A percentile compares a stretch with the other conserved stretches of the same genome.
These are phyloP conservation scores for Smallanthus sonchifolius DNA, from an alignment of 129 eudicot genomes.

Conservation along the genomic window DNA sequence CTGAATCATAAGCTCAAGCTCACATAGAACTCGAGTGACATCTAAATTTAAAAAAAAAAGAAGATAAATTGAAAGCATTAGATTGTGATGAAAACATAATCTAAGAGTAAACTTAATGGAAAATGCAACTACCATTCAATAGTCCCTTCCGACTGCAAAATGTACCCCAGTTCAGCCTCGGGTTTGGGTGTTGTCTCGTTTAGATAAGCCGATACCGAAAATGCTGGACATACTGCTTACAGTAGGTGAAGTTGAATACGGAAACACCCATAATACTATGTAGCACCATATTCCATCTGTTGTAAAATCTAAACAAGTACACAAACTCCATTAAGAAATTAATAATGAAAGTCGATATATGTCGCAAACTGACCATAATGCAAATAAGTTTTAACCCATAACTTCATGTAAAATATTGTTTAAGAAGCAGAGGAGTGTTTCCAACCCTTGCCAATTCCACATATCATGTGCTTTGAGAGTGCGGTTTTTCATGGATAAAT, in stretches of 20 bases:
- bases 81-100: slow-evolving; percentile 8
- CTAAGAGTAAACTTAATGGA: neutral
- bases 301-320: slow-evolving; percentile 51
- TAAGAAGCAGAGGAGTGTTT: neutral
- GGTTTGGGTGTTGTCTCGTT: slow-evolving; percentile 40
- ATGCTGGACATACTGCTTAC: slow-evolving; percentile 61
- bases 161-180: slow-evolving; percentile 42
- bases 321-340: neutral
- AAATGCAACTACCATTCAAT: slow-evolving; percentile 44
- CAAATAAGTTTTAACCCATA: neutral
- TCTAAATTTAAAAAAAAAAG: slow-evolving; percentile 35
- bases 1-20: slow-evolving; percentile 52
- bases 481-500: neutral
- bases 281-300: slow-evolving; percentile 95
- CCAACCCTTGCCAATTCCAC: neutral
- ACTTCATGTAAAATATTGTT: neutral
- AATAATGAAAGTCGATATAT: neutral
- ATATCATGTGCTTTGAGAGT: neutral
- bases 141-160: slow-evolving; percentile 68
- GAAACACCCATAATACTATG: slow-evolving; percentile 72
- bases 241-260: slow-evolving; percentile 40
- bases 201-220: slow-evolving; percentile 46
- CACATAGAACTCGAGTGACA: slow-evolving; percentile 45
- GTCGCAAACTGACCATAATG: neutral
- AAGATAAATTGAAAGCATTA: neutral